Percentiles rank a stretch among this genome's conserved stretches.
phyloP scores from a whole-genome alignment of 768 basidiomycete genomes.

The Macrolepiota fuliginosa region DNA sequence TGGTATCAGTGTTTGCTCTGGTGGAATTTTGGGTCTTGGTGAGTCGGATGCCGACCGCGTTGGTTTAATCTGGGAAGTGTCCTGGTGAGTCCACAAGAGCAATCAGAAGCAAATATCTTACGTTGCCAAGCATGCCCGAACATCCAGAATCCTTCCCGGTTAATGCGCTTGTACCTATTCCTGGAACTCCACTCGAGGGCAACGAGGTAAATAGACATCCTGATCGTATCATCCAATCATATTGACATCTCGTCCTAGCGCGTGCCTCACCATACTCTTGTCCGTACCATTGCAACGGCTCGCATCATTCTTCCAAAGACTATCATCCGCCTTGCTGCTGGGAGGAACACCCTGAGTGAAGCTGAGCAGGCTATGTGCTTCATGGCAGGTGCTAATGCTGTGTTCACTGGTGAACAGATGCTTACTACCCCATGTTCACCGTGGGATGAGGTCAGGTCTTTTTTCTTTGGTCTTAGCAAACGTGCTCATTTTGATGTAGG shows the following conservation, averaged over 20 bases:
- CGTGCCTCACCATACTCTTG: conserved; percentile 76
- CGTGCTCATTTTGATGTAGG: conserved; percentile 38
- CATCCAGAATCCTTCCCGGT: conserved; percentile 99
- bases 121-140: conserved; percentile 72
- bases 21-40: conserved; percentile 93
- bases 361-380: conserved; percentile 97
- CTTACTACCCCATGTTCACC: conserved; percentile 96
- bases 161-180: conserved; percentile 94
- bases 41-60: conserved; percentile 89
- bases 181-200: conserved; percentile 88
- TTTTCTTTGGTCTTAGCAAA: conserved; percentile 3
- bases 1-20: conserved; percentile 96
- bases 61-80: conserved; percentile 91
- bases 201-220: conserved; percentile 61
- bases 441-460: conserved; percentile 78
- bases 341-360: conserved; percentile 85
- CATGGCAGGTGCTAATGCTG: conserved; percentile 97
- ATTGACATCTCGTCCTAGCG: conserved; percentile 44
- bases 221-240: conserved; percentile 40
- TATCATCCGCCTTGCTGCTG: conserved; percentile 94
- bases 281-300: conserved; percentile 94
- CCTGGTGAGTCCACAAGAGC: conserved; percentile 56
- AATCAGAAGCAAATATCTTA: background rate
- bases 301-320: conserved; percentile 88
- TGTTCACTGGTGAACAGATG: conserved; percentile 99